Conservation (phyloP, 1,284 basidiomycete species). For the Papiliotrema flavescens region DNA sequence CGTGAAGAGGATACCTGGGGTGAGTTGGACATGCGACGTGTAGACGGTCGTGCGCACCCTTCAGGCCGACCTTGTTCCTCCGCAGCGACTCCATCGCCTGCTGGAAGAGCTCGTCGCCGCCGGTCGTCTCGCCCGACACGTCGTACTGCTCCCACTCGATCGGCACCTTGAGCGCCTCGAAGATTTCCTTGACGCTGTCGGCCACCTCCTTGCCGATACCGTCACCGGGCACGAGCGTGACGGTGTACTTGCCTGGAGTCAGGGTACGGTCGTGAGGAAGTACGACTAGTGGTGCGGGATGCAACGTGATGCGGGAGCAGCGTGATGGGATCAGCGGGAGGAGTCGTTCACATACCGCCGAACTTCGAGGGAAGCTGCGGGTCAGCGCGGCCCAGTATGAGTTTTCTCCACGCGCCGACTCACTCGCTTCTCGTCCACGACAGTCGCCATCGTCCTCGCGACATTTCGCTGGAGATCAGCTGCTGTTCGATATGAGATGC, state of each 20-base stretch:
- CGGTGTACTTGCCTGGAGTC: conserved; percentile 52
- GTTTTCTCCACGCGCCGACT: conserved; percentile 8
- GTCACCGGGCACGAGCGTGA: conserved; percentile 92
- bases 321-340: too few species aligned
- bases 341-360: conserved; percentile 68
- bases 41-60: too few species aligned
- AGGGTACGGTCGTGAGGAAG: too few species aligned
- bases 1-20: conserved; percentile 91
- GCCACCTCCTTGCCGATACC: conserved; percentile 97
- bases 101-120: conserved; percentile 92
- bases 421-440: conserved; percentile 42
- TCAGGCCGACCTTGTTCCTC: conserved; percentile 96
- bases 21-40: not conserved
- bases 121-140: conserved; percentile 92
- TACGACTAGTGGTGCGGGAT: conserved; percentile 1
- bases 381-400: not conserved
- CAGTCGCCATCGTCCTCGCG: conserved; percentile 39
- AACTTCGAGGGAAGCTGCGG: conserved; percentile 83
- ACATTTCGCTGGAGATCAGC: conserved; percentile 22
- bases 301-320: conserved; percentile 16
- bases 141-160: conserved; percentile 99
- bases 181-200: conserved; percentile 98
- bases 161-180: conserved; percentile 93
- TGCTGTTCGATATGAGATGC: too few species aligned
- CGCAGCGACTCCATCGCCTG: conserved; percentile 95